Conservation (phyloP, 306 rosid genomes). For the Canavalia ensiformis region DNA sequence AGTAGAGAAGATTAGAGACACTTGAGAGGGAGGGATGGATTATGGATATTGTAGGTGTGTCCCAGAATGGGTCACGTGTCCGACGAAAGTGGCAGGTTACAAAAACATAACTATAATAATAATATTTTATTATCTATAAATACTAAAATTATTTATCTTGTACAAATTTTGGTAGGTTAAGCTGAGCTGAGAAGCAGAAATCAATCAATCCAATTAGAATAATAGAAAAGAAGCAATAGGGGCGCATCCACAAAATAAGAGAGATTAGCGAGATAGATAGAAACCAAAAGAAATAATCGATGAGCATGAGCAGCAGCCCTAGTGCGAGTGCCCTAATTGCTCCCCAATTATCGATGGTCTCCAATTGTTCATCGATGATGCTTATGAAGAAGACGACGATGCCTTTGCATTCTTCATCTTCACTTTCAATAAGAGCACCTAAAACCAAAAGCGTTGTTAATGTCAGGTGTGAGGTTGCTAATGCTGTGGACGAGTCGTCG, state of each 20-base stretch:
- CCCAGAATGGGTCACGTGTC: slow-evolving; percentile 46
- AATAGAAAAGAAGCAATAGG: not conserved
- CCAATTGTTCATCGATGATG: slow-evolving; percentile 35
- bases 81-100: not conserved
- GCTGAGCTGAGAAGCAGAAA: not conserved
- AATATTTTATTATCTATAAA: not conserved
- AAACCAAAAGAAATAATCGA: not conserved
- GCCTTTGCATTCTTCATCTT: not conserved
- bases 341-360: no score
- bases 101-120: not conserved
- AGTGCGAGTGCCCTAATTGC: slow-evolving; percentile 8
- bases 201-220: not conserved
- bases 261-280: not conserved
- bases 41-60: slow-evolving; percentile 48
- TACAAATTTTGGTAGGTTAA: not conserved
- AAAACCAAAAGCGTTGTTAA: slow-evolving; percentile 21
- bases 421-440: not conserved
- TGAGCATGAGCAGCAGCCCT: slow-evolving; percentile 18
- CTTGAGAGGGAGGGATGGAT: not conserved
- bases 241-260: not conserved
- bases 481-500: slow-evolving; percentile 52
- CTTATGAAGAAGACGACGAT: slow-evolving; percentile 13
- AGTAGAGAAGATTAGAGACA: not conserved
- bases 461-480: slow-evolving; percentile 59
- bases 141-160: slow-evolving; percentile 21